These are phyloP conservation scores for Pseudocercospora eumusae DNA, from an alignment of 2,329 filamentous ascomycete genomes.

Conservation along the genomic window DNA sequence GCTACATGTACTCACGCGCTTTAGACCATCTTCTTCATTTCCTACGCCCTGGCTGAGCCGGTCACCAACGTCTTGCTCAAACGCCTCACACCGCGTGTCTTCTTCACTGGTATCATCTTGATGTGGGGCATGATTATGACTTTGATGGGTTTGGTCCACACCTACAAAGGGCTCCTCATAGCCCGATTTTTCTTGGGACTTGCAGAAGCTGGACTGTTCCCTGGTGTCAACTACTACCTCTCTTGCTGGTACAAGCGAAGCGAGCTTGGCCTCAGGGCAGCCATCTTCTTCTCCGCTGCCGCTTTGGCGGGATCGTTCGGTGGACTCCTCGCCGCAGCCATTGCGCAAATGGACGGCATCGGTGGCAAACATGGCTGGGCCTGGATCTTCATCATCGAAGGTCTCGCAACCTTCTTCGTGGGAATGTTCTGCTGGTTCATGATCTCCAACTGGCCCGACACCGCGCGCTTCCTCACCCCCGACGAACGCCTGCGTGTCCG, in stretches of 20 bases:
- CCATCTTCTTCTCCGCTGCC: conserved; percentile 81
- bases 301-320: conserved; percentile 77
- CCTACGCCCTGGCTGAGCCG: conserved; percentile 77
- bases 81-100: conserved; percentile 70
- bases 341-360: conserved; percentile 68
- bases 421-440: conserved; percentile 40
- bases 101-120: conserved; percentile 74
- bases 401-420: conserved; percentile 66
- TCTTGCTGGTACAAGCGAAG: conserved; percentile 80
- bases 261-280: conserved; percentile 66
- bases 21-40: conserved; percentile 78
- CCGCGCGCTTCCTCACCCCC: conserved; percentile 59
- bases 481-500: conserved; percentile 38
- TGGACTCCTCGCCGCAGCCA: conserved; percentile 71
- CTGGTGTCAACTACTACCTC: conserved; percentile 76
- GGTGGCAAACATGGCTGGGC: conserved; percentile 45
- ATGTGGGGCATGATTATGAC: conserved; percentile 57
- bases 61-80: conserved; percentile 80
- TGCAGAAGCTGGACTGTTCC: conserved; percentile 52
- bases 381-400: conserved; percentile 55
- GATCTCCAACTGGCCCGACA: conserved; percentile 59
- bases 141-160: conserved; percentile 32
- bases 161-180: conserved; percentile 35
- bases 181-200: conserved; percentile 39
- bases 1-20: not conserved